A percentile compares a stretch with the other conserved stretches of the same genome.
Conservation (phyloP, 2,329 filamentous ascomycete species). For the Akanthomyces uredinophilus region DNA sequence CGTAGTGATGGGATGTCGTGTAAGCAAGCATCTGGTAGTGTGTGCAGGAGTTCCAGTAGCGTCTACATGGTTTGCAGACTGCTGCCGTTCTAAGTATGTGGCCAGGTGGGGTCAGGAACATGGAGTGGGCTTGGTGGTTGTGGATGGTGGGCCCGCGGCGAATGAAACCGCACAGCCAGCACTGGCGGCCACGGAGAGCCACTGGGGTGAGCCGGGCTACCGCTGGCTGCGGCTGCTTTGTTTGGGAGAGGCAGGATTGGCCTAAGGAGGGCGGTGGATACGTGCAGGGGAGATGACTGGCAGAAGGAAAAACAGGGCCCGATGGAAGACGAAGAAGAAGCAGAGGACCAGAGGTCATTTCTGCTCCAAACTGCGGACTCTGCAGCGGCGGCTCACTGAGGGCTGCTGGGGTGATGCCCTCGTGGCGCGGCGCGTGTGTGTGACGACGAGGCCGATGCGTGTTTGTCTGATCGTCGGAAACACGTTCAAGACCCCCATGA, state of each 20-base stretch:
- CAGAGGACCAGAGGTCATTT: neutral
- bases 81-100: slow-evolving; percentile 14
- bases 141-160: neutral
- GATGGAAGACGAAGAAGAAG: neutral
- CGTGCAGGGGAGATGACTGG: neutral
- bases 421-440: neutral
- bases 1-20: slow-evolving; percentile 8
- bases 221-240: slow-evolving; percentile 9
- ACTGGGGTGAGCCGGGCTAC: neutral
- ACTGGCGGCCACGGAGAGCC: neutral
- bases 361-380: neutral
- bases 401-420: neutral
- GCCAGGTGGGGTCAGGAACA: slow-evolving; percentile 3
- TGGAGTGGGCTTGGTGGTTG: slow-evolving; percentile 4
- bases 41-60: neutral
- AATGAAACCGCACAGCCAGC: neutral
- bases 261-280: slow-evolving; percentile 10
- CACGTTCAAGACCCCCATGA: neutral
- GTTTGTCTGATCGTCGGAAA: neutral
- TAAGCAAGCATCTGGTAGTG: slow-evolving; percentile 14
- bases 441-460: neutral
- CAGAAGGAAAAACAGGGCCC: slow-evolving; percentile 8
- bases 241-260: slow-evolving; percentile 9
- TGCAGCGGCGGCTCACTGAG: neutral
- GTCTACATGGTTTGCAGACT: neutral